Conservation (phyloP, 2,329 filamentous ascomycete species). For the Calonectria honghensis region DNA sequence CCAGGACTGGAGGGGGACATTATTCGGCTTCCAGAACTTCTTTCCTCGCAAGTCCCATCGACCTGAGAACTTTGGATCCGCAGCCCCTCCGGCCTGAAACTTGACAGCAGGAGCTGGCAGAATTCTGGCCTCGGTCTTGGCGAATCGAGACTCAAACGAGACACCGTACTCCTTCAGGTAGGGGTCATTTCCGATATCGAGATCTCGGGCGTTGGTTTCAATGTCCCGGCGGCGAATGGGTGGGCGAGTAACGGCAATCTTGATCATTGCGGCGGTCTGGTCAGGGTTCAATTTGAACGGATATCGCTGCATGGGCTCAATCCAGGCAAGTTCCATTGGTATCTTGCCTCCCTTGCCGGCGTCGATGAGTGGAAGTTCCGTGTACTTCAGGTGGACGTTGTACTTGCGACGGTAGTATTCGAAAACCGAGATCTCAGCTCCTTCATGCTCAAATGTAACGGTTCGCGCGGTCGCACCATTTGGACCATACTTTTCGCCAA, state of each 20-base stretch:
- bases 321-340: constrained; percentile 76
- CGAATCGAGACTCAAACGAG: constrained; percentile 78
- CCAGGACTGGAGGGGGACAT: constrained; percentile 80
- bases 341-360: constrained; percentile 73
- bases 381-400: constrained; percentile 67
- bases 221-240: constrained; percentile 81
- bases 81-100: constrained; percentile 73
- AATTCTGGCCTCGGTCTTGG: constrained; percentile 81
- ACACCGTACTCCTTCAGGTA: constrained; percentile 85
- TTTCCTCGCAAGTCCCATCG: constrained; percentile 92
- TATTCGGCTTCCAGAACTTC: constrained; percentile 81
- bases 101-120: constrained; percentile 82
- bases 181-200: constrained; percentile 81
- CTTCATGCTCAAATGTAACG: constrained; percentile 73
- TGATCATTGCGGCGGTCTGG: constrained; percentile 92
- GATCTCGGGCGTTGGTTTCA: constrained; percentile 70
- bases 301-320: constrained; percentile 76
- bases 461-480: constrained; percentile 70
- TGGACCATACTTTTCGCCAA: constrained; percentile 63
- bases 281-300: constrained; percentile 76
- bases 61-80: constrained; percentile 79
- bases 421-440: constrained; percentile 66
- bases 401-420: constrained; percentile 77
- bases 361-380: constrained; percentile 74
- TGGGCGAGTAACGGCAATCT: constrained; percentile 89